phyloP scores from a whole-genome alignment of 2,329 filamentous ascomycete species.

The Scopulariopsis brevicaulis region DNA sequence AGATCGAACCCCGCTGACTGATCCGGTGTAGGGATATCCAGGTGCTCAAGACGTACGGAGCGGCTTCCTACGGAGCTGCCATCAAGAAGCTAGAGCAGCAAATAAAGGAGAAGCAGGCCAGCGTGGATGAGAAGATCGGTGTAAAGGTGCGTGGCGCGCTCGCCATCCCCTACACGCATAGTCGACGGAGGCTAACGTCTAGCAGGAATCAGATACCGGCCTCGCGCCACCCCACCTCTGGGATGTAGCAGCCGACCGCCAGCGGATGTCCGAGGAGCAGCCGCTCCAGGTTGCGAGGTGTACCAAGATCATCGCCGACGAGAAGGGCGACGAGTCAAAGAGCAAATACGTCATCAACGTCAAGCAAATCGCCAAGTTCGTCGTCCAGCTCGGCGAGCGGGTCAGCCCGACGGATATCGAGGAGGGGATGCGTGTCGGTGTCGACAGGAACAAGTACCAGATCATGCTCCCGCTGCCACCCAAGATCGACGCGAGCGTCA shows the following conservation, averaged over 20 bases:
- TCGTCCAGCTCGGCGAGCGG: slow-evolving; percentile 92
- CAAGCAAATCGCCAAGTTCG: slow-evolving; percentile 99
- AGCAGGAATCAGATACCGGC: slow-evolving; percentile 91
- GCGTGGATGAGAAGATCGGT: slow-evolving; percentile 97
- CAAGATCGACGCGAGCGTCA: slow-evolving; percentile 97
- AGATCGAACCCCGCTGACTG: background rate
- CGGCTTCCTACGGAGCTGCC: slow-evolving; percentile 84
- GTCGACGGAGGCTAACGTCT: slow-evolving; percentile 10
- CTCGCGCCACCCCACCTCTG: slow-evolving; percentile 96
- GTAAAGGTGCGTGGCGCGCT: slow-evolving; percentile 47
- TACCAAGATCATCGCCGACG: slow-evolving; percentile 97
- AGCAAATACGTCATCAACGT: slow-evolving; percentile 99
- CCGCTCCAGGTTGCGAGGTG: slow-evolving; percentile 94
- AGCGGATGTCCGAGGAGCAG: slow-evolving; percentile 98
- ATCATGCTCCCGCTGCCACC: slow-evolving; percentile 92
- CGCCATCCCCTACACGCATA: background rate
- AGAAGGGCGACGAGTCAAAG: slow-evolving; percentile 85
- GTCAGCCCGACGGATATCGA: slow-evolving; percentile 98
- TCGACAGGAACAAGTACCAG: slow-evolving; percentile 98
- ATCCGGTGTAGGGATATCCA: slow-evolving; percentile 77
- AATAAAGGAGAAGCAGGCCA: slow-evolving; percentile 98
- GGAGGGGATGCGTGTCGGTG: slow-evolving; percentile 96
- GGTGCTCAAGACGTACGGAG: slow-evolving; percentile 97
- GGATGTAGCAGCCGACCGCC: slow-evolving; percentile 95
- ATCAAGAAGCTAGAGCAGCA: slow-evolving; percentile 98